phyloP scores from a whole-genome alignment of 1,139 yeast genomes.

The Yamadazyma atlantica region DNA sequence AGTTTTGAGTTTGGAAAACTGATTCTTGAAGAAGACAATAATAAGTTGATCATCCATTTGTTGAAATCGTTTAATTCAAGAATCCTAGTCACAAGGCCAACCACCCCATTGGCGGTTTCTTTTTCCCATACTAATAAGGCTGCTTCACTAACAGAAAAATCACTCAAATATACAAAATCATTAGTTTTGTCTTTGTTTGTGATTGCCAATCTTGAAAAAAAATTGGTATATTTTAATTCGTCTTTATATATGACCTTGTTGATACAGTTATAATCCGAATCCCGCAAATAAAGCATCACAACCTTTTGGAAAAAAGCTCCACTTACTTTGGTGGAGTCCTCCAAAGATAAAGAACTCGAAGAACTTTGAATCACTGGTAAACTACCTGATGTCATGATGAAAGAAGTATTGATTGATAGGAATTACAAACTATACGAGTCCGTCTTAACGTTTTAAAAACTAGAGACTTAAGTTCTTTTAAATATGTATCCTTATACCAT shows the following conservation, averaged over 20 bases:
- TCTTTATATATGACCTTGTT: constrained; percentile 9
- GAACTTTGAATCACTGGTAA: constrained; percentile 11
- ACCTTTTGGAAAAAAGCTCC: constrained; percentile 34
- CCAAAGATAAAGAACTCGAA: constrained; percentile 11
- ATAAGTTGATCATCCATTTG: constrained; percentile 32
- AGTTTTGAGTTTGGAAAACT: constrained; percentile 3
- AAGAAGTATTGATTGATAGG: background rate
- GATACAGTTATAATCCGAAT: constrained; percentile 7
- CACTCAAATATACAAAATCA: constrained; percentile 9
- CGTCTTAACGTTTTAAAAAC: background rate
- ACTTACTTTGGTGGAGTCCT: constrained; percentile 4
- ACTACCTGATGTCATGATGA: constrained; percentile 3
- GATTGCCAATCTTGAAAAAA: background rate
- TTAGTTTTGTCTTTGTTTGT: background rate
- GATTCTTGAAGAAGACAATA: constrained; percentile 19
- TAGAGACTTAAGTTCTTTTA: too few species aligned
- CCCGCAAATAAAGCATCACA: constrained; percentile 31
- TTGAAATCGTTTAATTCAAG: constrained; percentile 27
- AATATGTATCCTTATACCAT: too few species aligned
- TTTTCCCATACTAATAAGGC: constrained; percentile 22
- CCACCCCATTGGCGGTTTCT: constrained; percentile 10
- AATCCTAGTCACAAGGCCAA: constrained; percentile 30
- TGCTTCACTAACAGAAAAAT: constrained; percentile 8
- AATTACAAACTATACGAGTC: background rate
- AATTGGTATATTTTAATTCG: constrained; percentile 3